Evolutionary conservation across 345 rosid species (phyloP).

Genomic region (Gossypium longicalyx): DNA sequence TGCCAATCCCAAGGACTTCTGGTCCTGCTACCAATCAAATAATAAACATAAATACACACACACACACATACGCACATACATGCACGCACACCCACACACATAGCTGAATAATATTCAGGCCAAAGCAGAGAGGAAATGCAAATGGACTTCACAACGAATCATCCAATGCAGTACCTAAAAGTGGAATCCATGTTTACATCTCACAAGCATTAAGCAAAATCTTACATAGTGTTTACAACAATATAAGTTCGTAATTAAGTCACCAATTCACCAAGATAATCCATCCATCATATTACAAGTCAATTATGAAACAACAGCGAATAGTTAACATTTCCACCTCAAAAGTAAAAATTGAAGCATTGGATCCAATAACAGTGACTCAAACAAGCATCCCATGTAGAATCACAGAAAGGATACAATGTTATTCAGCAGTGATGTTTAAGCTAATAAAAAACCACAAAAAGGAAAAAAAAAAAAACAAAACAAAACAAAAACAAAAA

Average conservation of each 20-base stretch:
- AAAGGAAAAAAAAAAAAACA: neutral
- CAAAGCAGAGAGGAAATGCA: neutral
- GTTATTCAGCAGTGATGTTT: neutral
- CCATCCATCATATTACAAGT: neutral
- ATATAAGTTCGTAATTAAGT: neutral
- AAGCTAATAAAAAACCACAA: neutral
- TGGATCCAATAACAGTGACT: conserved; percentile 1
- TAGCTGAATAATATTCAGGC: neutral
- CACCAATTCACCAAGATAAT: neutral
- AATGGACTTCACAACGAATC: neutral
- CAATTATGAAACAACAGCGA: neutral
- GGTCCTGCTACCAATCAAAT: conserved; percentile 21
- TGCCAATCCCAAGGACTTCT: conserved; percentile 39
- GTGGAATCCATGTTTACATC: neutral
- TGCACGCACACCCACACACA: too few relatives aligned
- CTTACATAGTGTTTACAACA: neutral
- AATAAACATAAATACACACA: neutral
- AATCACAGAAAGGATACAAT: neutral
- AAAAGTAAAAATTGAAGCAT: conserved; percentile 6
- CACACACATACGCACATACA: too few relatives aligned
- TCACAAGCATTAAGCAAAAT: conserved; percentile 6
- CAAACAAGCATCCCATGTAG: conserved; percentile 10
- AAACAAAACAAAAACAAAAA: neutral
- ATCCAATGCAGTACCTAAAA: neutral
- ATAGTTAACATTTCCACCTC: neutral